Conservation (phyloP, 805 yeast genomes). For the Metschnikowia aberdeeniae region DNA sequence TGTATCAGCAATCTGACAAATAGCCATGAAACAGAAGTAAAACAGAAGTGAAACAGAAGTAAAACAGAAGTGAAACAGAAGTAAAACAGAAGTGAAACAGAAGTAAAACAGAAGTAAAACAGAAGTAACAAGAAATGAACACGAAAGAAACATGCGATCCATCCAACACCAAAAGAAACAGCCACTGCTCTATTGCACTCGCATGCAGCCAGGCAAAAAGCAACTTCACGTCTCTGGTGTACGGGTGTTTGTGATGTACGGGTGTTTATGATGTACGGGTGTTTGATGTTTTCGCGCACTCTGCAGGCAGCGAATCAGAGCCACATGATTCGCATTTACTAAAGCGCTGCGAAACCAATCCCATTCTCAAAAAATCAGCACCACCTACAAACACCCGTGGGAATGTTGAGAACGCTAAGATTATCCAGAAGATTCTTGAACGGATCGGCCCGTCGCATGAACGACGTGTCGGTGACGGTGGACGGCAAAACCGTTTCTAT, state of each 20-base stretch:
- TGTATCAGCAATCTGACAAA: too few species aligned
- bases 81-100: too few species aligned
- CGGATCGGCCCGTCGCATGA: conserved; percentile 29
- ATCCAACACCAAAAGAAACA: too few species aligned
- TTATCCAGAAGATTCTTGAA: conserved; percentile 23
- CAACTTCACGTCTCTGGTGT: too few species aligned
- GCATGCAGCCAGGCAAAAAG: too few species aligned
- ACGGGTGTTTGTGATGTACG: background rate
- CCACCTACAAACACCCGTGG: background rate
- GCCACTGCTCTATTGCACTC: too few species aligned
- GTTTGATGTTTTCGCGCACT: background rate
- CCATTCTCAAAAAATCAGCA: conserved; percentile 1
- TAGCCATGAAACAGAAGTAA: too few species aligned
- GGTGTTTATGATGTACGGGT: background rate
- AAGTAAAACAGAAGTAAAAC: too few species aligned
- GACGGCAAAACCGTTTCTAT: conserved; percentile 75
- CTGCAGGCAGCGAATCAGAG: conserved; percentile 21
- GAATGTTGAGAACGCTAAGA: conserved; percentile 16
- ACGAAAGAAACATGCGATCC: too few species aligned
- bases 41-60: too few species aligned
- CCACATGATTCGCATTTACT: conserved; percentile 18
- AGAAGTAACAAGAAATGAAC: too few species aligned
- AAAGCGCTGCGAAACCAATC: conserved; percentile 7
- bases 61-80: too few species aligned
- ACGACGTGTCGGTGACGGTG: conserved; percentile 54